Percentiles rank a stretch among this genome's conserved stretches.
phyloP scores from a whole-genome alignment of 352 stramenopile genomes.

The Globisporangium ultimum region DNA sequence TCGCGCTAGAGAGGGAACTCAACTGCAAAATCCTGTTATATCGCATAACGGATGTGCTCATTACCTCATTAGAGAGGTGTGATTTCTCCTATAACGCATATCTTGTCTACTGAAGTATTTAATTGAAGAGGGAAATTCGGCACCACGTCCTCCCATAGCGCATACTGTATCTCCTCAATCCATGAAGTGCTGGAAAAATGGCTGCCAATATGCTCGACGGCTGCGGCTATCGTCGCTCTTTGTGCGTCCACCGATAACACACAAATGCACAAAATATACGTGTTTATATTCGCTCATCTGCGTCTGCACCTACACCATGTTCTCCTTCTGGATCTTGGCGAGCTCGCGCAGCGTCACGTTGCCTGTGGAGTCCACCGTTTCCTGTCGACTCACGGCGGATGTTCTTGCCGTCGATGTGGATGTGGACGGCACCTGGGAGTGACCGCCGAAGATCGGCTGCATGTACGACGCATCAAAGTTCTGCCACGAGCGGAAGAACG shows the following conservation, averaged over 20 bases:
- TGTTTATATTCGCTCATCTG: too few species aligned
- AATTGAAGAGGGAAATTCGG: too few species aligned
- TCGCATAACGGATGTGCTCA: background rate
- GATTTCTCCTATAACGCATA: too few species aligned
- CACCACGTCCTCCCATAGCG: too few species aligned
- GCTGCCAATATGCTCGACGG: too few species aligned
- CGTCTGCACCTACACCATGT: constrained; percentile 25
- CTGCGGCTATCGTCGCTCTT: too few species aligned
- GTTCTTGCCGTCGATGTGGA: constrained; percentile 8
- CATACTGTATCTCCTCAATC: too few species aligned
- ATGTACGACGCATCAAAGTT: constrained; percentile 76
- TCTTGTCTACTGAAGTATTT: too few species aligned
- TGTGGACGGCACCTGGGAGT: constrained; percentile 23
- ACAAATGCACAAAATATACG: background rate
- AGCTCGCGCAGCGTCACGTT: constrained; percentile 18
- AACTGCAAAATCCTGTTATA: background rate
- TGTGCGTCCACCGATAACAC: too few species aligned
- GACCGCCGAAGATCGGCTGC: constrained; percentile 78
- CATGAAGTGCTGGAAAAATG: too few species aligned
- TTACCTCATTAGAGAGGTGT: background rate
- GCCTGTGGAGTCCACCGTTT: constrained; percentile 4
- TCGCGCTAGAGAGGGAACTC: background rate
- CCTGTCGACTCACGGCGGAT: constrained; percentile 9
- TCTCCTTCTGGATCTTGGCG: constrained; percentile 36
- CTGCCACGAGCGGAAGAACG: constrained; percentile 79